Evolutionary conservation across 257 asterid genomes (phyloP).

Genomic region (Fraxinus americana): DNA sequence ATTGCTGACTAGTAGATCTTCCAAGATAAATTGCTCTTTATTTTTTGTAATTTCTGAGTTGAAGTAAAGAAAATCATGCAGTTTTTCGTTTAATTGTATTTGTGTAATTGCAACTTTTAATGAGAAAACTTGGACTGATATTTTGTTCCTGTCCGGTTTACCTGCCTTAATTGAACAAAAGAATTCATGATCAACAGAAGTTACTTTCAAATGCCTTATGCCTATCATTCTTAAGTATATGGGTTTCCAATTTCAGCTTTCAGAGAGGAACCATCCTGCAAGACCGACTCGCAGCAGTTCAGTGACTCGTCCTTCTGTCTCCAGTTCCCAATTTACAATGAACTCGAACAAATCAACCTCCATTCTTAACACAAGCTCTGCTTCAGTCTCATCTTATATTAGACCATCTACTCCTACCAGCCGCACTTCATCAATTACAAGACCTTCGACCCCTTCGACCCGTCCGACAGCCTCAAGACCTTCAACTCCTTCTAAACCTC

Average conservation of each 20-base stretch:
- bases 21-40: conserved; percentile 15
- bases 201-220: not conserved
- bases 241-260: conserved; percentile 62
- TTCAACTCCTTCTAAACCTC: conserved; percentile 80
- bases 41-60: conserved; percentile 13
- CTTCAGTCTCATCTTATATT: conserved; percentile 93
- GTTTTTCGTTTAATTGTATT: conserved; percentile 3
- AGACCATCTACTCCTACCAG: conserved; percentile 84
- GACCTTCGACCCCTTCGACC: conserved; percentile 84
- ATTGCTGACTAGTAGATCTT: conserved; percentile 19
- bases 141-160: conserved; percentile 4
- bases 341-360: conserved; percentile 67
- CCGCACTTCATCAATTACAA: conserved; percentile 73
- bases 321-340: conserved; percentile 64
- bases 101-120: conserved; percentile 5
- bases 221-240: conserved; percentile 8
- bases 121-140: conserved; percentile 6
- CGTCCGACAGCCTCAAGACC: conserved; percentile 74
- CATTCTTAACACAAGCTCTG: conserved; percentile 91
- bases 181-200: not conserved
- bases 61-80: not conserved
- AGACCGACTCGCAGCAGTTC: conserved; percentile 82
- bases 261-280: conserved; percentile 70
- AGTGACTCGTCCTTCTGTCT: conserved; percentile 76
- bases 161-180: conserved; percentile 7